These are phyloP conservation scores for Phaffia tasmanica DNA, from an alignment of 768 basidiomycete genomes.

Conservation along the genomic window DNA sequence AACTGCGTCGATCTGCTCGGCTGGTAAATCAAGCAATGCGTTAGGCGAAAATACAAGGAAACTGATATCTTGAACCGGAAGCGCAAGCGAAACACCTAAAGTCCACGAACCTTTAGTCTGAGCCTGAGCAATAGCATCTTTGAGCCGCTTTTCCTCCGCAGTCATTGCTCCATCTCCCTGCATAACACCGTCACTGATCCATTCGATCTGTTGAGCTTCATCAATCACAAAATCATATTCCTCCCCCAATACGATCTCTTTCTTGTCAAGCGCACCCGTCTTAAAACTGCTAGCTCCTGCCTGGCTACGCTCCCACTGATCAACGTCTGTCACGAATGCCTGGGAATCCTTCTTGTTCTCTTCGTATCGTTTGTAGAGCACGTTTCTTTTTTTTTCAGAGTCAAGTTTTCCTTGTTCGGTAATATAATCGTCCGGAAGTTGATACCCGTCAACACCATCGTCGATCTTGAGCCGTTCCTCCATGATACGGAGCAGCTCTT, in stretches of 20 bases:
- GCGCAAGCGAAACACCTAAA: neutral
- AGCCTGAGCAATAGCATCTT: constrained; percentile 80
- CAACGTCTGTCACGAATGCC: constrained; percentile 80
- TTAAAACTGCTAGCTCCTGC: constrained; percentile 78
- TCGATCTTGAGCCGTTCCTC: constrained; percentile 89
- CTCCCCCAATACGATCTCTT: constrained; percentile 51
- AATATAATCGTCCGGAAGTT: constrained; percentile 92
- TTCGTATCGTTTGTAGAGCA: constrained; percentile 85
- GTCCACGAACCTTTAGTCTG: constrained; percentile 64
- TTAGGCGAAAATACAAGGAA: neutral
- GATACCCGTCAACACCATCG: constrained; percentile 92
- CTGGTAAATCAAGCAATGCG: constrained; percentile 39
- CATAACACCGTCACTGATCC: constrained; percentile 70
- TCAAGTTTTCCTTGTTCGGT: constrained; percentile 98
- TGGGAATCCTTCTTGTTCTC: constrained; percentile 76
- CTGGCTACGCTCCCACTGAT: constrained; percentile 94
- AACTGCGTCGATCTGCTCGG: constrained; percentile 80
- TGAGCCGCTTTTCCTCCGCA: constrained; percentile 70
- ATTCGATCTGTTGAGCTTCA: constrained; percentile 91
- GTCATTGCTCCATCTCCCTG: constrained; percentile 57
- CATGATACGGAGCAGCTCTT: constrained; percentile 77
- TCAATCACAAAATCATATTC: constrained; percentile 97
- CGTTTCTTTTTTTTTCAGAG: constrained; percentile 86
- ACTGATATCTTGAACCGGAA: neutral
- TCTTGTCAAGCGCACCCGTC: constrained; percentile 81